Evolutionary conservation across 345 rosid genomes (phyloP), one percentile per base, ranked within the genome.

Genomic region (Hypericum perforatum): DNA sequence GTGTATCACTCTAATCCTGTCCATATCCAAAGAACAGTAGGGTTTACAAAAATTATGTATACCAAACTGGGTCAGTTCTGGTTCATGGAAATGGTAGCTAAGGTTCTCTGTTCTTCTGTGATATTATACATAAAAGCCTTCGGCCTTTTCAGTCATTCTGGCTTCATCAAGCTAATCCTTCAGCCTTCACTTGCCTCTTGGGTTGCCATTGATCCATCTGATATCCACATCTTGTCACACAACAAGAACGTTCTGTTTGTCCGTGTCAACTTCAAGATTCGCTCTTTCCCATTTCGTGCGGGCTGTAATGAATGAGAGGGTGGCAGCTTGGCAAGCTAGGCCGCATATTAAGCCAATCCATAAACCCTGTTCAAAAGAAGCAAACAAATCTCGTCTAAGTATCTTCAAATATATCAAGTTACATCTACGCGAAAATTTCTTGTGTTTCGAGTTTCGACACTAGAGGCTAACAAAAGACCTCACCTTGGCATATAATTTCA

Each of bases 291-390:
- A 89, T 55, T 73, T 81, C 11, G 73, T 58, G 42, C 65, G 62
- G 7, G 67, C 57, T 7, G 77, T 58, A 29, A 86, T 73, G 9
- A 82, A 7, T 59, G 73, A 47, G 9, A 82, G 82, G 0, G 76
- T 54, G 55, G 45, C 8, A 2, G 79, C 49, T 70, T 84, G 88
- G 45, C 61, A 66, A 32, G 65, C 58, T 9, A 86, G 61, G 0
- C 89, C 84, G 8, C 94, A 77, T 36, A 82, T 84, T 49, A 84
- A 13, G 52, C 95, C 95, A 8, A 73, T 77, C 95, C 90, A 86
- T 48, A 86, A 69, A 38, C 89, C 95, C 94, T 82, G 70, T 12
- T 42, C 5, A 36, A 7, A 37, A 53, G 2, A 41, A 22, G 4
- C 32, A 22, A 22, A 22, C 32, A 22, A 22, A 22, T 4, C 32